Conservation (phyloP, 2,329 filamentous ascomycete species). For the Aulographum hederae region DNA sequence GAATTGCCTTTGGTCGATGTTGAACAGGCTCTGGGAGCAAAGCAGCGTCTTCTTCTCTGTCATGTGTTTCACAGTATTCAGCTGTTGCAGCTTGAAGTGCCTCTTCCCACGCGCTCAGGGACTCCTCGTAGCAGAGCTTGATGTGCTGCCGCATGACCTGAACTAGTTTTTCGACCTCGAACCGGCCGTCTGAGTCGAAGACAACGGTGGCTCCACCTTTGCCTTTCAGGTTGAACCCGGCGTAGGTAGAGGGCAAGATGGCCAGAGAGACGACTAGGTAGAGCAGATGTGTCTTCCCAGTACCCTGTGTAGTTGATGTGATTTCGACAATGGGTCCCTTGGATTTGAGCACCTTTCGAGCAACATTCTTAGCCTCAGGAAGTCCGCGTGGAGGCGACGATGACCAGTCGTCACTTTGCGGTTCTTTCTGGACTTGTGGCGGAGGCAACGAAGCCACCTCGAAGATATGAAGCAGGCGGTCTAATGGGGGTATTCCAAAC, state of each 20-base stretch:
- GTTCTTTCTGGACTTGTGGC: no score
- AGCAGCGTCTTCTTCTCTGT: no score
- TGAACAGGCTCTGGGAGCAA: no score
- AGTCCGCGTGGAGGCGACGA: no score
- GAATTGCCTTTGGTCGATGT: neutral
- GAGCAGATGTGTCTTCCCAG: constrained; percentile 40
- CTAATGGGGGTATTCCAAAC: no score
- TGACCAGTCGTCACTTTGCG: no score
- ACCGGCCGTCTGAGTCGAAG: constrained; percentile 36
- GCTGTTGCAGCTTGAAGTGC: no score
- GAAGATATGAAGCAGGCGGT: no score
- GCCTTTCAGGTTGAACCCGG: constrained; percentile 20
- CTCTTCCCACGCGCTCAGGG: no score
- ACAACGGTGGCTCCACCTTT: constrained; percentile 32
- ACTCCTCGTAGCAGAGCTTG: neutral
- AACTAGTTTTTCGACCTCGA: constrained; percentile 30
- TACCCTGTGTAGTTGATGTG: constrained; percentile 28
- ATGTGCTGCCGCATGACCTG: constrained; percentile 16
- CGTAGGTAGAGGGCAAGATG: constrained; percentile 25
- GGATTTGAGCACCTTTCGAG: no score
- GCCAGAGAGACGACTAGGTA: constrained; percentile 34
- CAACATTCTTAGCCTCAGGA: no score
- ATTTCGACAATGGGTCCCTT: constrained; percentile 33
- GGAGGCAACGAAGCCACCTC: no score
- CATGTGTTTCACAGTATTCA: neutral